These are phyloP conservation scores for Prillingera fragicola DNA, from an alignment of 1,284 basidiomycete species.

Conservation along the genomic window DNA sequence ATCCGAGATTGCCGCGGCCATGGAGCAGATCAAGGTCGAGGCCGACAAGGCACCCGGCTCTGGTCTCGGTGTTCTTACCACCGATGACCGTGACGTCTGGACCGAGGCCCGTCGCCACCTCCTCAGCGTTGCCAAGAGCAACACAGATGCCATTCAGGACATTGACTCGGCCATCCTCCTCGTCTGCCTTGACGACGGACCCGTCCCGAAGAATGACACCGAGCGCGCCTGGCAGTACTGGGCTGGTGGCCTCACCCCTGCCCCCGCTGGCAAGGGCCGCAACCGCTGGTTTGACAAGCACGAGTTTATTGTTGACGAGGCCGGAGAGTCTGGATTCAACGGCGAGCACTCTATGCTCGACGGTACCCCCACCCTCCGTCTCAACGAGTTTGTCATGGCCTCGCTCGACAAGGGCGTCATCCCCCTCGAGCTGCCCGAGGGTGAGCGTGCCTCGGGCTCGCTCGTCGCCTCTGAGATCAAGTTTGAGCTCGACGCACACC, in stretches of 20 bases:
- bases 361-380: conserved; percentile 86
- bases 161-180: conserved; percentile 89
- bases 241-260: conserved; percentile 63
- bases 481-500: conserved; percentile 63
- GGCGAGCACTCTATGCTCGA: conserved; percentile 58
- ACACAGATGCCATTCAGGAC: conserved; percentile 63
- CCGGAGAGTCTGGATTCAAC: conserved; percentile 86
- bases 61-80: conserved; percentile 76
- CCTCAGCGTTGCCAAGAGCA: conserved; percentile 60
- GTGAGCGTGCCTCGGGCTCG: conserved; percentile 47
- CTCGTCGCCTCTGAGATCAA: conserved; percentile 60
- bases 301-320: conserved; percentile 85
- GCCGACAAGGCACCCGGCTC: conserved; percentile 58
- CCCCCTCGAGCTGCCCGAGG: conserved; percentile 54
- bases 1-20: conserved; percentile 72
- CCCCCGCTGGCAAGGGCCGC: conserved; percentile 53
- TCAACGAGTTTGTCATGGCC: conserved; percentile 91
- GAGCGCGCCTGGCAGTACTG: conserved; percentile 78
- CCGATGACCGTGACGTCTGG: conserved; percentile 88
- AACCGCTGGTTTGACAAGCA: conserved; percentile 99
- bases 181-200: conserved; percentile 67
- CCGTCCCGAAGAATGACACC: conserved; percentile 51
- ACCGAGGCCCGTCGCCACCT: conserved; percentile 69
- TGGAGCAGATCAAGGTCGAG: conserved; percentile 66
- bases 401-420: conserved; percentile 72